These are phyloP conservation scores for Boletus sensibilis DNA, from an alignment of 768 basidiomycete genomes.

Conservation along the genomic window DNA sequence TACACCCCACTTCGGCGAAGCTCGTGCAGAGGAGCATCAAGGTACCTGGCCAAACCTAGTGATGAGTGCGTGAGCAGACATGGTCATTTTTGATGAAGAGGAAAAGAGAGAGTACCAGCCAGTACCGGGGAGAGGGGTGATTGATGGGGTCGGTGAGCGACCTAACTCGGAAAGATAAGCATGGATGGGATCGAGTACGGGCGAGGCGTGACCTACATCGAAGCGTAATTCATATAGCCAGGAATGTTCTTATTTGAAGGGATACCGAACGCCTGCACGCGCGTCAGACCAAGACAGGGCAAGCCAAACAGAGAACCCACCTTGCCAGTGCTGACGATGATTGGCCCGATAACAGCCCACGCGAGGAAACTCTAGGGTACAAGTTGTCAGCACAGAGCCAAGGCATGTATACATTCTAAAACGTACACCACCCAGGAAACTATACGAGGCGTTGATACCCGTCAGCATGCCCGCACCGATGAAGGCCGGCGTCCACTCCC, in stretches of 20 bases:
- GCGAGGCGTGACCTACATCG: conserved; percentile 9
- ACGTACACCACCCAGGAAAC: conserved; percentile 47
- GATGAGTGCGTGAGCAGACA: background rate
- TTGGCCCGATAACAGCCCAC: conserved; percentile 61
- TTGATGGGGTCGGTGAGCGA: conserved; percentile 46
- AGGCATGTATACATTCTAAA: background rate
- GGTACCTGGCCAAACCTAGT: conserved; percentile 28
- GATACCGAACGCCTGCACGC: conserved; percentile 19
- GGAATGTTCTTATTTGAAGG: conserved; percentile 8
- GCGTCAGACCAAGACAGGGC: background rate
- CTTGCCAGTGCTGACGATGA: conserved; percentile 48
- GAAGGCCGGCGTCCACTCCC: conserved; percentile 50
- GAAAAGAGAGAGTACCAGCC: conserved; percentile 36
- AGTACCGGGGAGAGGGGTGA: conserved; percentile 54
- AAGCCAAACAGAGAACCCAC: background rate
- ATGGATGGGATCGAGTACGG: background rate
- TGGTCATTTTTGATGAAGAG: background rate
- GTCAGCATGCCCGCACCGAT: conserved; percentile 59
- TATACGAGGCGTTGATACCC: conserved; percentile 55
- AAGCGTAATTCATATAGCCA: conserved; percentile 27
- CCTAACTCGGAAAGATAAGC: conserved; percentile 7
- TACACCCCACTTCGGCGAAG: conserved; percentile 27
- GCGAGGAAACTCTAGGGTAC: conserved; percentile 50
- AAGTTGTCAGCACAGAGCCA: background rate
- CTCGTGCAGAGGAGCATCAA: conserved; percentile 55